phyloP scores from a whole-genome alignment of 2,329 filamentous ascomycete species.

The Drechmeria coniospora region DNA sequence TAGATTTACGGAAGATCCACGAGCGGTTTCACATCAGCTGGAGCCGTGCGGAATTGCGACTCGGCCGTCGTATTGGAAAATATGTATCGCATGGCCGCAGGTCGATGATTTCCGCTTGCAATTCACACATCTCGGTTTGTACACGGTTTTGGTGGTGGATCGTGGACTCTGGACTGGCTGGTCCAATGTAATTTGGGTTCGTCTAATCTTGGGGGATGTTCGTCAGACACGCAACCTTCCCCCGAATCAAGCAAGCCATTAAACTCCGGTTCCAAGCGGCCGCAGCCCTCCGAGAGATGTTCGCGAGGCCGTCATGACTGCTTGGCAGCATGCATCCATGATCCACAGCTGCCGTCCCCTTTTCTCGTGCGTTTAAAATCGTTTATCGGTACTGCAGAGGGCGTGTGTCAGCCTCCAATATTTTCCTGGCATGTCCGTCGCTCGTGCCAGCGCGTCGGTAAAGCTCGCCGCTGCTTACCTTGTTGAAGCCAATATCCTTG shows the following conservation, averaged over 20 bases:
- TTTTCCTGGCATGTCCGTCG: too few relatives aligned
- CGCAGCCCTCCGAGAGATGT: slow-evolving; percentile 25
- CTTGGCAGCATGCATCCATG: slow-evolving; percentile 5
- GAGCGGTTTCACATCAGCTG: too few relatives aligned
- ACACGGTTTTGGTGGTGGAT: too few relatives aligned
- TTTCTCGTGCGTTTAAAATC: background rate
- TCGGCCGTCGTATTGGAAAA: too few relatives aligned
- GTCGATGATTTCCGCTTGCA: too few relatives aligned
- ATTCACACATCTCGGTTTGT: too few relatives aligned
- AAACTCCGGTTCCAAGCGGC: slow-evolving; percentile 30
- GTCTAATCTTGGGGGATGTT: slow-evolving; percentile 27
- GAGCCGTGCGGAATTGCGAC: too few relatives aligned
- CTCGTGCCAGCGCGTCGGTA: too few relatives aligned
- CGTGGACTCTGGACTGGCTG: slow-evolving; percentile 5
- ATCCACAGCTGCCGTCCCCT: slow-evolving; percentile 8
- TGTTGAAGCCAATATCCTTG: slow-evolving; percentile 58
- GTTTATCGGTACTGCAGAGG: slow-evolving; percentile 3
- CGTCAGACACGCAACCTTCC: slow-evolving; percentile 26
- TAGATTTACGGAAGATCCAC: too few relatives aligned
- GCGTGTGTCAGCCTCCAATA: background rate
- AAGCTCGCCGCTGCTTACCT: slow-evolving; percentile 34
- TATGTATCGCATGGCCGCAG: too few relatives aligned
- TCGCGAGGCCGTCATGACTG: slow-evolving; percentile 15
- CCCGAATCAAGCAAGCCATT: slow-evolving; percentile 28
- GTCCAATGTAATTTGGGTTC: slow-evolving; percentile 25